Evolutionary conservation across 1,139 yeast genomes (phyloP).

Genomic region (Kurtzmaniella quercitrusa): DNA sequence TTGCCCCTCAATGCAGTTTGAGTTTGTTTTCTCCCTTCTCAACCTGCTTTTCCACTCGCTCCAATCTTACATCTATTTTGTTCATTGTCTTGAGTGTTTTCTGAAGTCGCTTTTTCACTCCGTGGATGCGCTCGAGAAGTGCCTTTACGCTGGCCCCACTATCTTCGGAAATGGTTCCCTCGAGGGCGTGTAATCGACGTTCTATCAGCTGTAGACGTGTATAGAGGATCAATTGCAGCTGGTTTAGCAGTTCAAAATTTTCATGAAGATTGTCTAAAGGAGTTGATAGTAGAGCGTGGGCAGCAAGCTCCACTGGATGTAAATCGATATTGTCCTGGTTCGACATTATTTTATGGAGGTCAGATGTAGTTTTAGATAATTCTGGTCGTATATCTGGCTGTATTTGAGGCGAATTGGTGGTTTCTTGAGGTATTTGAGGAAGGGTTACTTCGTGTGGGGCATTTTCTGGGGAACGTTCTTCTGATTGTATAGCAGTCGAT

Average conservation of each 20-base stretch:
- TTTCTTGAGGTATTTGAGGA: no score
- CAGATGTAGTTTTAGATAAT: not conserved
- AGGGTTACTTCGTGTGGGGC: no score
- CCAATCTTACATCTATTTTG: slow-evolving; percentile 32
- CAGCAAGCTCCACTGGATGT: slow-evolving; percentile 55
- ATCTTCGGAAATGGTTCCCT: slow-evolving; percentile 15
- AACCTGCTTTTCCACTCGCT: slow-evolving; percentile 13
- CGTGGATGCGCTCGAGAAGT: slow-evolving; percentile 29
- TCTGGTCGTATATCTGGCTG: not conserved
- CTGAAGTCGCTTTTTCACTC: slow-evolving; percentile 31
- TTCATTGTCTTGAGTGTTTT: slow-evolving; percentile 26
- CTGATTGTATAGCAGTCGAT: no score
- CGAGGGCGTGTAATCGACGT: slow-evolving; percentile 26
- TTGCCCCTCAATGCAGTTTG: no score
- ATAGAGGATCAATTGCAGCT: slow-evolving; percentile 52
- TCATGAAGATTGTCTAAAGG: slow-evolving; percentile 50
- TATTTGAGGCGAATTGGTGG: no score
- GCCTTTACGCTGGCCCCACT: slow-evolving; percentile 22
- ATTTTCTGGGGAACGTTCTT: no score
- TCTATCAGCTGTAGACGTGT: slow-evolving; percentile 46
- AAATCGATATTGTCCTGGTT: slow-evolving; percentile 20
- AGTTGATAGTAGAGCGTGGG: slow-evolving; percentile 51
- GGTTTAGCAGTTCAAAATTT: slow-evolving; percentile 50
- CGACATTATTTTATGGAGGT: not conserved
- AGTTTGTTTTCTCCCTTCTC: slow-evolving; percentile 8